phyloP scores from a whole-genome alignment of 1,284 basidiomycete species.

The Athelia psychrophila region DNA sequence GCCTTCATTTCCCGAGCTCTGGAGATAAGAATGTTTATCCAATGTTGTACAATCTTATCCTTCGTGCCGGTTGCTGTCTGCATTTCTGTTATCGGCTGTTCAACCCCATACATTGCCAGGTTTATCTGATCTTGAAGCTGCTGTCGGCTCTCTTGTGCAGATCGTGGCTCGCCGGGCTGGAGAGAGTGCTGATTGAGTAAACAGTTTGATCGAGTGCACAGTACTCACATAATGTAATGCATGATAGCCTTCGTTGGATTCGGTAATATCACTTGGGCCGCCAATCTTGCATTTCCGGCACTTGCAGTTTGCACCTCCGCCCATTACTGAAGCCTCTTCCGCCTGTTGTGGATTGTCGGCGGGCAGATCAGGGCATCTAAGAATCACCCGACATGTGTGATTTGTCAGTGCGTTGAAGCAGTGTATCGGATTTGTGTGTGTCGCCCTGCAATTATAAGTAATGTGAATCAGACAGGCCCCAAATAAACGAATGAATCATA shows the following conservation, averaged over 20 bases:
- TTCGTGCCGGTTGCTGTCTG: constrained; percentile 26
- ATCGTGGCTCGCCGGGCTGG: neutral
- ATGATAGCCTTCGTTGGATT: constrained; percentile 20
- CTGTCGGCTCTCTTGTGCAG: constrained; percentile 3
- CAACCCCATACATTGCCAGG: constrained; percentile 17
- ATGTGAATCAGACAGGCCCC: neutral
- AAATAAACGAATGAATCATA: constrained; percentile 5
- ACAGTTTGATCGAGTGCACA: neutral
- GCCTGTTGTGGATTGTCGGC: constrained; percentile 29
- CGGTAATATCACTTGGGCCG: constrained; percentile 15
- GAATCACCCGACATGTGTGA: constrained; percentile 4
- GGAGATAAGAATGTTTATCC: constrained; percentile 24
- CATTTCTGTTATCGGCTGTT: constrained; percentile 11
- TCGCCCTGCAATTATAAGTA: neutral
- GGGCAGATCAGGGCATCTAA: constrained; percentile 15
- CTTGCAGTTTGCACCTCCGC: constrained; percentile 16
- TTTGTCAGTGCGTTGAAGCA: constrained; percentile 1
- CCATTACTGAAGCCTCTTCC: constrained; percentile 21
- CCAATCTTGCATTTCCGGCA: constrained; percentile 22
- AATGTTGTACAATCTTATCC: constrained; percentile 23
- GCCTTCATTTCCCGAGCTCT: constrained; percentile 3
- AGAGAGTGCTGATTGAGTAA: neutral
- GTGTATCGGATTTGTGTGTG: constrained; percentile 1
- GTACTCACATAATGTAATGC: constrained; percentile 7
- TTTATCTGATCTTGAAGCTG: constrained; percentile 2